Conservation (phyloP, 148 eudicot genomes). For the Rhododendron simsii region DNA sequence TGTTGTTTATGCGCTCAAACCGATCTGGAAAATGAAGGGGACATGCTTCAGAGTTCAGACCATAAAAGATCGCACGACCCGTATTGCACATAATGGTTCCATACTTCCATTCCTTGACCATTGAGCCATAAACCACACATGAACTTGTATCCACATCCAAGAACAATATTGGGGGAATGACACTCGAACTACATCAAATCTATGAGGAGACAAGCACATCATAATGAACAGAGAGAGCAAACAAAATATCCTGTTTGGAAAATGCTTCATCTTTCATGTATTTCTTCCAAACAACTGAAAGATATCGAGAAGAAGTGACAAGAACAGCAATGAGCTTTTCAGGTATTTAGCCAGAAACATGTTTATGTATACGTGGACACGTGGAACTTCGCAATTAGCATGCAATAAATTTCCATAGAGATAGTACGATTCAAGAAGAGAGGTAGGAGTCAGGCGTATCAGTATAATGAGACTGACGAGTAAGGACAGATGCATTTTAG, state of each 20-base stretch:
- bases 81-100: background rate
- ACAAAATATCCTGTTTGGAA: background rate
- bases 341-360: background rate
- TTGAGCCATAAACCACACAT: background rate
- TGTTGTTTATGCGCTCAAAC: slow-evolving; percentile 40
- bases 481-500: background rate
- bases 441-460: background rate
- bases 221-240: background rate
- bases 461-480: background rate
- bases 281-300: background rate
- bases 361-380: background rate
- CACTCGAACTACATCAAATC: background rate
- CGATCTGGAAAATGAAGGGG: slow-evolving; percentile 31
- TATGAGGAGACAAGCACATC: background rate
- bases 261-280: background rate
- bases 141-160: background rate
- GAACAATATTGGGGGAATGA: background rate
- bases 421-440: background rate
- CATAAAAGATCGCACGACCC: background rate
- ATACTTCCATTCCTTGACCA: background rate
- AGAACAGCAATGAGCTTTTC: background rate
- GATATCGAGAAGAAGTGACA: background rate
- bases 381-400: background rate
- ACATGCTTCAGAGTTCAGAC: background rate
- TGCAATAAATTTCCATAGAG: background rate